A percentile compares a stretch with the other conserved stretches of the same genome.
These are phyloP conservation scores for Apiospora kogelbergensis DNA, from an alignment of 2,329 filamentous ascomycete genomes.

Conservation along the genomic window DNA sequence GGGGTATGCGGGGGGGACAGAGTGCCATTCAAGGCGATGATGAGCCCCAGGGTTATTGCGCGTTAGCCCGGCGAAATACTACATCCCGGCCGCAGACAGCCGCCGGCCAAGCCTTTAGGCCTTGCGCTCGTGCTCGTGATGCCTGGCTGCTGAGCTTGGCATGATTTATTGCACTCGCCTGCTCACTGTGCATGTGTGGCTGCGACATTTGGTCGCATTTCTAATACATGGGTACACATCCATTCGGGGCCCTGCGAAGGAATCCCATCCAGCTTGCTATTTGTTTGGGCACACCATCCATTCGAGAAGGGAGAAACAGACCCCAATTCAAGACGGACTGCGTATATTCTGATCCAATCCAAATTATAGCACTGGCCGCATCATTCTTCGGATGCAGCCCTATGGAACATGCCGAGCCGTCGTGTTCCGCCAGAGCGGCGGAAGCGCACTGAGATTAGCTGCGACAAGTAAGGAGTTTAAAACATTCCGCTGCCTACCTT, in stretches of 20 bases:
- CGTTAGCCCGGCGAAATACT: background rate
- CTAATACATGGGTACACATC: background rate
- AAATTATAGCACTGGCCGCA: background rate
- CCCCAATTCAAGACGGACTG: background rate
- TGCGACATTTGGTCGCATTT: background rate
- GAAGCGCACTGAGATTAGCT: constrained; percentile 43
- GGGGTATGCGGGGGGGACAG: background rate
- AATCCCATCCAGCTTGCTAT: background rate
- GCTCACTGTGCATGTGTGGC: background rate
- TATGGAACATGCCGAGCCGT: constrained; percentile 21
- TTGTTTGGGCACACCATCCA: background rate
- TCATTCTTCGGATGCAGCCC: background rate
- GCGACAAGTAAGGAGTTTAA: constrained; percentile 31
- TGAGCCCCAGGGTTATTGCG: background rate
- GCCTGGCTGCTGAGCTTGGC: too few species aligned
- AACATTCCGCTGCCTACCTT: background rate
- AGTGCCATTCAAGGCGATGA: background rate
- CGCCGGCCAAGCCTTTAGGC: background rate
- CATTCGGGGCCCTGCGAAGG: background rate
- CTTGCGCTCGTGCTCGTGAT: background rate
- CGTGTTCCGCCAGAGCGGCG: constrained; percentile 42
- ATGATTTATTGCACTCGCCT: too few species aligned
- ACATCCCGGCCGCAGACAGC: background rate
- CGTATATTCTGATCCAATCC: background rate
- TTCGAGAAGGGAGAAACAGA: background rate